These are phyloP conservation scores for Silene noctiflora DNA, from an alignment of 179 eudicot genomes.

Conservation along the genomic window DNA sequence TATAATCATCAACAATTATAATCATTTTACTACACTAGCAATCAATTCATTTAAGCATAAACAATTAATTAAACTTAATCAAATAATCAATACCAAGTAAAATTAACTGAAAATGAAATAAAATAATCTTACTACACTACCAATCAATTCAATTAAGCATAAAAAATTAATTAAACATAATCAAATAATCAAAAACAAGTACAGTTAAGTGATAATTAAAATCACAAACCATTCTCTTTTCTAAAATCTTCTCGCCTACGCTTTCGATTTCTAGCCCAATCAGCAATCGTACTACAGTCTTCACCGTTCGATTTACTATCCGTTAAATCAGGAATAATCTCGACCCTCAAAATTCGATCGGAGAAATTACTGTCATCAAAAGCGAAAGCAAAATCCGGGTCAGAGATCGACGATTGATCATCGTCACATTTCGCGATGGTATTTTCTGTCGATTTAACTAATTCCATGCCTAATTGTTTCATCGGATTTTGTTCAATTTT, in stretches of 20 bases:
- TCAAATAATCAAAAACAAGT: background rate
- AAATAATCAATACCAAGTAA: background rate
- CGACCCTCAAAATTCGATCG: constrained; percentile 31
- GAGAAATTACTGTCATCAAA: constrained; percentile 35
- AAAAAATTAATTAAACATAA: background rate
- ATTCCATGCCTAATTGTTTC: constrained; percentile 16
- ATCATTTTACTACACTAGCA: background rate
- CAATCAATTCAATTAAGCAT: background rate
- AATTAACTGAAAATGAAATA: background rate
- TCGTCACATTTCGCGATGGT: background rate
- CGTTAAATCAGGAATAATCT: constrained; percentile 30
- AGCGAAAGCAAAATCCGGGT: constrained; percentile 31
- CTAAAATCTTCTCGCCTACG: constrained; percentile 29
- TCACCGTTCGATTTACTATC: constrained; percentile 29
- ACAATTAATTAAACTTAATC: background rate
- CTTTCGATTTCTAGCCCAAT: constrained; percentile 34
- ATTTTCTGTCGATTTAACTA: background rate
- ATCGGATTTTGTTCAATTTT: background rate
- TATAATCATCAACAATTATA: background rate
- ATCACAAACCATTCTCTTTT: constrained; percentile 28
- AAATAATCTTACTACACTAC: background rate
- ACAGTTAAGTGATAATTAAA: background rate
- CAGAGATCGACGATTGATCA: constrained; percentile 10
- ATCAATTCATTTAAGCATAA: background rate
- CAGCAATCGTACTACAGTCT: constrained; percentile 24